A percentile compares a stretch with the other conserved stretches of the same genome.
These are phyloP conservation scores for Cladosporium sp. DNA, from an alignment of 2,329 filamentous ascomycete genomes.

Conservation along the genomic window DNA sequence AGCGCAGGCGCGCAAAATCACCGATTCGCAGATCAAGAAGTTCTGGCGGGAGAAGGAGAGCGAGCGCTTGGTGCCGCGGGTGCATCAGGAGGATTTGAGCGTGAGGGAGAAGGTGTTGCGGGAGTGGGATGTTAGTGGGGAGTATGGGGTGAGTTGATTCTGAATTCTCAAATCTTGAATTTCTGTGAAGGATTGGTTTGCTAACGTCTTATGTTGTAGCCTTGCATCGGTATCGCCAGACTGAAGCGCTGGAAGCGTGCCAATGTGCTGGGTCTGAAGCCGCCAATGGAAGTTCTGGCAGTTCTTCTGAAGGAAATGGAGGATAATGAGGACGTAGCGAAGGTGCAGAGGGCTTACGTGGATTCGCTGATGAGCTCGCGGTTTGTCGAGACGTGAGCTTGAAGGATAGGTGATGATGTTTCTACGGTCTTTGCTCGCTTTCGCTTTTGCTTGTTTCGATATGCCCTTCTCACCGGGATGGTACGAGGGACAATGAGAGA, in stretches of 20 bases:
- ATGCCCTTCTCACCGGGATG: too few relatives aligned
- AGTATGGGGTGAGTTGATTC: constrained; percentile 83
- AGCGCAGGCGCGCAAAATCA: constrained; percentile 59
- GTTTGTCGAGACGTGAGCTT: constrained; percentile 34
- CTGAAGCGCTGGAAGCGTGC: constrained; percentile 86
- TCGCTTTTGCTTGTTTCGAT: too few relatives aligned
- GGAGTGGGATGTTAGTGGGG: constrained; percentile 86
- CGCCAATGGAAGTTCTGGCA: constrained; percentile 85
- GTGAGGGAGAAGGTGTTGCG: constrained; percentile 80
- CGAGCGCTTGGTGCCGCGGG: constrained; percentile 61
- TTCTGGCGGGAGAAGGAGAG: constrained; percentile 77
- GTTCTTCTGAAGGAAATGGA: constrained; percentile 72
- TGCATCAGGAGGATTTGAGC: constrained; percentile 72
- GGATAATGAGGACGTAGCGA: constrained; percentile 41
- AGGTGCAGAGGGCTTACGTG: constrained; percentile 66
- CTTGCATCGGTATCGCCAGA: constrained; percentile 79
- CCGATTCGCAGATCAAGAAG: constrained; percentile 63
- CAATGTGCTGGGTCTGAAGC: constrained; percentile 73
- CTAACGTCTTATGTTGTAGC: constrained; percentile 50
- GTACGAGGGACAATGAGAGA: too few relatives aligned
- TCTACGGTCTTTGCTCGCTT: too few relatives aligned
- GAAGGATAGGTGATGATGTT: neutral
- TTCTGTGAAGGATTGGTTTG: neutral
- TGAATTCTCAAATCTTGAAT: too few relatives aligned
- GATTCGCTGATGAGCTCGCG: constrained; percentile 59